Conservation (phyloP, 2,329 filamentous ascomycete species). For the Erysiphe pulchra region DNA sequence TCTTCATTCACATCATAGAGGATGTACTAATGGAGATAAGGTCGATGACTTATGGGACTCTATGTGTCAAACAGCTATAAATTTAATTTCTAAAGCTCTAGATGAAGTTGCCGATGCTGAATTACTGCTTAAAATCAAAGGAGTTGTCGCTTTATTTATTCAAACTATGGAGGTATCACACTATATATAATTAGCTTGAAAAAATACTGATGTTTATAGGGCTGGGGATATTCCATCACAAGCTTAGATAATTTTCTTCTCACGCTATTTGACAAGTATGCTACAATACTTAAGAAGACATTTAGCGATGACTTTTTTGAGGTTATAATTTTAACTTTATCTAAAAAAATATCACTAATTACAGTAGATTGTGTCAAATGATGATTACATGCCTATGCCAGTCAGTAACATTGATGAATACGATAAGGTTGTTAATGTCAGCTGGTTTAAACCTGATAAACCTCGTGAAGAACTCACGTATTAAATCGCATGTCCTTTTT, state of each 20-base stretch:
- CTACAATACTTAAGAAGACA: constrained; percentile 63
- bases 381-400: constrained; percentile 99
- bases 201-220: constrained; percentile 20
- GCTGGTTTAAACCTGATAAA: constrained; percentile 81
- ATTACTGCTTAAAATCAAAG: constrained; percentile 79
- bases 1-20: not conserved
- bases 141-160: constrained; percentile 77
- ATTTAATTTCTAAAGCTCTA: constrained; percentile 55
- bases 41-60: constrained; percentile 98
- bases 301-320: constrained; percentile 95
- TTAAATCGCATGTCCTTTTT: constrained; percentile 8
- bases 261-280: constrained; percentile 82
- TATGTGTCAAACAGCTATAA: constrained; percentile 74
- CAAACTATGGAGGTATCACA: constrained; percentile 75
- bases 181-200: not conserved
- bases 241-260: constrained; percentile 65
- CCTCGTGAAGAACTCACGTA: constrained; percentile 48
- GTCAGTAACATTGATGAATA: constrained; percentile 80
- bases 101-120: constrained; percentile 68
- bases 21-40: constrained; percentile 18
- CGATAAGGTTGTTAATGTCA: constrained; percentile 84
- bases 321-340: constrained; percentile 17
- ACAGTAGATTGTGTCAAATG: constrained; percentile 48
- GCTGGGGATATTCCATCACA: constrained; percentile 69
- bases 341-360: constrained; percentile 2